phyloP scores from a whole-genome alignment of 495 filamentous ascomycete genomes.

The Penicillium paradoxum region DNA sequence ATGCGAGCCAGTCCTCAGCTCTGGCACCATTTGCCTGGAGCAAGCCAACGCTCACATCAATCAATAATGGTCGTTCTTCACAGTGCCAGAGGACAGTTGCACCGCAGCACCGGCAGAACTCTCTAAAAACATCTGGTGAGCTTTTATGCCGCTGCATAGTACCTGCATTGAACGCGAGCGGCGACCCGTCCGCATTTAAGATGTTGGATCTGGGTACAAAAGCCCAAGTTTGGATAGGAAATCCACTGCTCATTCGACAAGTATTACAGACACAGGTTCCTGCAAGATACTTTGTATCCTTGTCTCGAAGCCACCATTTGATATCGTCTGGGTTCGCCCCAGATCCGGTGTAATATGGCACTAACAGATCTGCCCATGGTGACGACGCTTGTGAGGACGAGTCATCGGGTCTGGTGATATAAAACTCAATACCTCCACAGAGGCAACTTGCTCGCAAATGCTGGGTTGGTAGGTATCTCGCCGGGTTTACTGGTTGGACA shows the following conservation, averaged over 20 bases:
- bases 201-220: slow-evolving; percentile 63
- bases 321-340: slow-evolving; percentile 39
- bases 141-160: slow-evolving; percentile 51
- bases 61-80: slow-evolving; percentile 48
- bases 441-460: slow-evolving; percentile 35
- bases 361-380: slow-evolving; percentile 50
- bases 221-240: slow-evolving; percentile 64
- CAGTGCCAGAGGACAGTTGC: slow-evolving; percentile 66
- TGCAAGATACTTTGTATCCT: slow-evolving; percentile 51
- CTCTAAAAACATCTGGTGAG: slow-evolving; percentile 50
- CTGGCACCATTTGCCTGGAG: slow-evolving; percentile 49
- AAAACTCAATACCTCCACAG: slow-evolving; percentile 43
- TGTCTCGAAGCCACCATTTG: slow-evolving; percentile 50
- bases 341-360: slow-evolving; percentile 40
- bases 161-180: slow-evolving; percentile 42
- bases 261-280: slow-evolving; percentile 61
- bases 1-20: slow-evolving; percentile 57
- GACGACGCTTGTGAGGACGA: slow-evolving; percentile 39
- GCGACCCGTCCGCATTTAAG: slow-evolving; percentile 31
- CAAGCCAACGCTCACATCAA: slow-evolving; percentile 63
- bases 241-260: slow-evolving; percentile 58
- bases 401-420: slow-evolving; percentile 37
- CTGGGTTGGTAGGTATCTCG: neutral
- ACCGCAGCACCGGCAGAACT: slow-evolving; percentile 61
- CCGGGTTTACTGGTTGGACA: neutral